Base-by-base conservation (phyloP, 148 eudicot species). In the Diospyros lotus region DNA sequence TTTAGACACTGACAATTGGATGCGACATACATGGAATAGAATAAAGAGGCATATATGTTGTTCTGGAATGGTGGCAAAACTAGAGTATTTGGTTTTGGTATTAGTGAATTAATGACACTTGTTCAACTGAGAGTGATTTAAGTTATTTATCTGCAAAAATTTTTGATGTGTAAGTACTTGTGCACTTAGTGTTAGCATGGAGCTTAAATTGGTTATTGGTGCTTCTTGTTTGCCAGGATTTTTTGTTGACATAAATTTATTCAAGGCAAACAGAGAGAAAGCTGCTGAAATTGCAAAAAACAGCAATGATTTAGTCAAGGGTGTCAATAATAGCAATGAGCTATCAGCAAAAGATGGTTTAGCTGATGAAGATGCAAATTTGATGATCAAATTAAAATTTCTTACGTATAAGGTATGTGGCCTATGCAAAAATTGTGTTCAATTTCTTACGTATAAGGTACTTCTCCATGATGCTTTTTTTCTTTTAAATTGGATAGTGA, bases 311-410 rank as follows among this genome's bases (percentile, higher is more conserved):
- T 40, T 65, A 8, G 68, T 43, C 6, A 71, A 77, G 58, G 71
- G 71, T 58, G 77, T 41, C 75, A 79, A 73, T 69, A 78, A 69
- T 50, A 64, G 71, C 79, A 77, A 71, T 77, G 86, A 66, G 41
- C 78, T 58, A 70, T 58, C 75, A 43, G 84, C 67, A 66, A 76
- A 75, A 75, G 85, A 85, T 80, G 87, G 82, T 69, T 89, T 94
- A 79, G 93, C 98, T 68, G 97, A 94, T 79, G 96, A 92, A 83
- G 97, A 92, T 83, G 96, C 97, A 58, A 92, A 94, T 80, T 82
- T 94, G 81, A 94, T 94, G 98, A 86, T 90, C 78, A 94, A 94
- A 83, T 73, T 94, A 86, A 94, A 94, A 79, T 94, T 94, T 76
- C 93, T 94, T 64, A 83, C 98, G 52, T 94, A 94, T 75, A 94